Evolutionary conservation across 2,329 filamentous ascomycete species (phyloP), one percentile per base, ranked within the genome.

Genomic region (Pseudogymnoascus sp.): DNA sequence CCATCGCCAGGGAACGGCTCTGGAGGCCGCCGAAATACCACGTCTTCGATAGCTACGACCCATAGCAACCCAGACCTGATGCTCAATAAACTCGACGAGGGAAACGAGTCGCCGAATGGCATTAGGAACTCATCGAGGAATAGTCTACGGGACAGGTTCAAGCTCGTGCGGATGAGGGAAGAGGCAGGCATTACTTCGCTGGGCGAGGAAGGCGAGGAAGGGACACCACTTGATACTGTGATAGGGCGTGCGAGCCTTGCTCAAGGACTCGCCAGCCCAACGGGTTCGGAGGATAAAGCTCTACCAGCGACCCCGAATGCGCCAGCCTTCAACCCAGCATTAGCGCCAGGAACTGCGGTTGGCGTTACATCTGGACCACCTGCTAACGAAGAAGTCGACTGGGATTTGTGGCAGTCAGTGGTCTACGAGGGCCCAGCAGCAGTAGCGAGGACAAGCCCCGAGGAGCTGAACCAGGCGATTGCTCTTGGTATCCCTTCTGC

Each of bases 351-450:
- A 1, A 97, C 92, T 1, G 91, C 89, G 6, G 87, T 91, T 10
- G 92, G 93, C 5, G 85, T 92, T 43, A 87, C 87, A 23, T 86
- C 87, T 21, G 90, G 90, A 1, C 89, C 89, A 7, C 87, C 90
- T 2, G 85, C 86, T 21, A 81, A 87, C 65, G 76, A 78, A 12
- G 90, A 92, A 70, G 94, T 99, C n/a, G 92, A 99, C 72, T 99
- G 94, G 94, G 94, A 99, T 74, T 78, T 99, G 39, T 99, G 94
- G 94, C 93, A 99, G 73, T 86, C 89, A 23, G 89, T 99, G 3
- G 94, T 99, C 35, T 95, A 97, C 68, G 91, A 97, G 77, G 94
- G 94, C 0, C 92, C 92, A 14, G 86, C 91, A 29, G 93, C 91
- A 8, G 89, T 97, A 59, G 89, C 91, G 10, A 86, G 91, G 64